Percentiles rank a stretch among this genome's conserved stretches.
phyloP scores from a whole-genome alignment of 179 eudicot species.

The Silene coronaria region DNA sequence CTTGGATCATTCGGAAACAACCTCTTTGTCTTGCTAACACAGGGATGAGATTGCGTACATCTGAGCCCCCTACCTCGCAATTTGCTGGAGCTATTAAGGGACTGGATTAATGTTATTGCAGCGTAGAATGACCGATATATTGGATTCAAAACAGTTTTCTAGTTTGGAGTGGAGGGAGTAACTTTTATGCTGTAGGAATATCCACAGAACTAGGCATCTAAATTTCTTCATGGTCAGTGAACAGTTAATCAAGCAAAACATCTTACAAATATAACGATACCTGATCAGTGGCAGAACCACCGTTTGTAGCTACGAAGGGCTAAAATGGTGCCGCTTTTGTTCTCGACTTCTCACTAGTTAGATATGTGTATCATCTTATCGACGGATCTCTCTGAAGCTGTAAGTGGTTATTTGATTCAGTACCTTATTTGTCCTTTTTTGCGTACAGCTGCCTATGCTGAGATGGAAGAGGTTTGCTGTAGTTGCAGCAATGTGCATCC shows the following conservation, averaged over 20 bases:
- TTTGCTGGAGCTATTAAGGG: too few species aligned
- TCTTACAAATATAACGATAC: not conserved
- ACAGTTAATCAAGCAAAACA: not conserved
- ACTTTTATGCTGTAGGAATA: not conserved
- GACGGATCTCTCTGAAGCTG: not conserved
- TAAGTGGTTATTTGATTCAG: not conserved
- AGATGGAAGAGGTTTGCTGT: conserved; percentile 96
- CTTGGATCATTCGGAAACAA: too few species aligned
- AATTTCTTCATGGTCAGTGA: not conserved
- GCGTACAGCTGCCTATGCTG: conserved; percentile 66
- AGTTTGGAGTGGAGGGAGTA: not conserved
- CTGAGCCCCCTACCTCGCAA: too few species aligned
- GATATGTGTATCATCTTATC: not conserved
- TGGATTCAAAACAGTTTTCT: too few species aligned
- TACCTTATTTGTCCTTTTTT: conserved; percentile 15
- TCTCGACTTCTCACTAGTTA: not conserved
- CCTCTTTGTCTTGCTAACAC: too few species aligned
- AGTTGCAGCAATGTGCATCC: conserved; percentile 93
- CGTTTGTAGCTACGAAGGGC: too few species aligned
- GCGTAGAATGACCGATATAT: too few species aligned
- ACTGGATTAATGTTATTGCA: too few species aligned
- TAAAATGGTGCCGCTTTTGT: not conserved
- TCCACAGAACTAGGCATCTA: not conserved
- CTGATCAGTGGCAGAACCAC: too few species aligned
- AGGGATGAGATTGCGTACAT: too few species aligned